Percentiles rank a stretch among this genome's conserved stretches.
These are phyloP conservation scores for Pestalotiopsis sp. DNA, from an alignment of 2,329 filamentous ascomycete species.

Conservation along the genomic window DNA sequence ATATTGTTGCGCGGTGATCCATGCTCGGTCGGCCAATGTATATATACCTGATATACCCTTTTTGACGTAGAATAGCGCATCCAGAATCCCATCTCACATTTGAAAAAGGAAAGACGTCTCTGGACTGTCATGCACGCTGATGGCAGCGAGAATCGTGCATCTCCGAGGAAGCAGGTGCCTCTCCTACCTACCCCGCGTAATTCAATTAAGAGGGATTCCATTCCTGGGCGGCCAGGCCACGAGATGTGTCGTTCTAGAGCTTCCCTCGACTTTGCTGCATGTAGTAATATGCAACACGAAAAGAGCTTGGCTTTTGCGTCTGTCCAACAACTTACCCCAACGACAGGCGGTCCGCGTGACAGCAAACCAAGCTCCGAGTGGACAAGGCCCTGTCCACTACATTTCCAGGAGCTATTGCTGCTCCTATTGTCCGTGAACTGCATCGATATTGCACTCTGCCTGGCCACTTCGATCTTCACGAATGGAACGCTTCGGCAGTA, in stretches of 20 bases:
- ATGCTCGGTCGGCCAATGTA: constrained; percentile 5
- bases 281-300: neutral
- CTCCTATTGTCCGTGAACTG: neutral
- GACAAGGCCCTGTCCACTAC: neutral
- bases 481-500: neutral
- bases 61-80: constrained; percentile 3
- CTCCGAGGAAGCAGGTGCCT: constrained; percentile 4
- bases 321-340: neutral
- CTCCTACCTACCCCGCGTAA: neutral
- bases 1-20: neutral
- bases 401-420: neutral
- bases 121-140: constrained; percentile 1
- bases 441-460: neutral
- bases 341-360: neutral
- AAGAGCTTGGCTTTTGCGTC: neutral
- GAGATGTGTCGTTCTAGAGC: neutral
- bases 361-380: neutral
- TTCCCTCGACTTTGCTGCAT: neutral
- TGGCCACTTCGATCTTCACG: neutral
- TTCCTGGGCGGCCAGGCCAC: neutral
- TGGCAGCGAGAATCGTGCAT: neutral
- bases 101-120: constrained; percentile 3
- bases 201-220: neutral
- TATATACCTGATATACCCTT: constrained; percentile 11
- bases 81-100: neutral